Evolutionary conservation across 2,329 filamentous ascomycete genomes (phyloP).

Genomic region (Claviceps sp.): DNA sequence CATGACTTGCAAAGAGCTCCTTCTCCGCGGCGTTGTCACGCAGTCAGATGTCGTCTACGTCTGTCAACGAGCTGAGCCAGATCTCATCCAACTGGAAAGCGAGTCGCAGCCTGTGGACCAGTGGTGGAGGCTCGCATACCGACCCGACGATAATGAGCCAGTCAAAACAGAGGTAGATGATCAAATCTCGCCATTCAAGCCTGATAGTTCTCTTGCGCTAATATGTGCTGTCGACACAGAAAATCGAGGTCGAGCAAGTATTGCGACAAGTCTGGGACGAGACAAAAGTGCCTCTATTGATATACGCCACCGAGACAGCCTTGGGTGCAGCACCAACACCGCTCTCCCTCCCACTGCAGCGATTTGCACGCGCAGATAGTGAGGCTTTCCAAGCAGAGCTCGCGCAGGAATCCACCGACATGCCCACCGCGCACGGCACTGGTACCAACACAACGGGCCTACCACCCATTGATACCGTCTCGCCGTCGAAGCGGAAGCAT

Average conservation of each 20-base stretch:
- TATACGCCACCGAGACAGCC: conserved; percentile 41
- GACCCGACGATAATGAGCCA: conserved; percentile 24
- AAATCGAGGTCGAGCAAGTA: conserved; percentile 31
- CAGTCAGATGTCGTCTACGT: conserved; percentile 35
- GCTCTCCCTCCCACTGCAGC: conserved; percentile 26
- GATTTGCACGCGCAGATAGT: conserved; percentile 39
- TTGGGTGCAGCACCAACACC: conserved; percentile 21
- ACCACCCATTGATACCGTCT: conserved; percentile 24
- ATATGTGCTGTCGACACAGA: conserved; percentile 25
- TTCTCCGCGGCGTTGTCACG: conserved; percentile 38
- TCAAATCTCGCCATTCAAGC: not conserved
- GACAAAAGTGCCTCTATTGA: conserved; percentile 31
- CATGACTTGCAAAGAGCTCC: conserved; percentile 31
- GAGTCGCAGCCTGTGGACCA: conserved; percentile 26
- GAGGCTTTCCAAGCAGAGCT: conserved; percentile 38
- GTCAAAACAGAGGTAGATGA: conserved; percentile 34
- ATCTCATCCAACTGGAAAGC: conserved; percentile 29
- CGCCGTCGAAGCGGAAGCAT: conserved; percentile 32
- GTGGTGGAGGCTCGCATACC: conserved; percentile 42
- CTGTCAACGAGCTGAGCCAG: conserved; percentile 28
- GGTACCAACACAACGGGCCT: not conserved
- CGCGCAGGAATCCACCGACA: conserved; percentile 19
- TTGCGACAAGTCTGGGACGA: conserved; percentile 33
- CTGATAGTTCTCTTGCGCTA: not conserved
- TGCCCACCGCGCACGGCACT: conserved; percentile 7